Base-by-base conservation (phyloP, 352 stramenopile genomes). In the Phytopythium kandeliae region DNA sequence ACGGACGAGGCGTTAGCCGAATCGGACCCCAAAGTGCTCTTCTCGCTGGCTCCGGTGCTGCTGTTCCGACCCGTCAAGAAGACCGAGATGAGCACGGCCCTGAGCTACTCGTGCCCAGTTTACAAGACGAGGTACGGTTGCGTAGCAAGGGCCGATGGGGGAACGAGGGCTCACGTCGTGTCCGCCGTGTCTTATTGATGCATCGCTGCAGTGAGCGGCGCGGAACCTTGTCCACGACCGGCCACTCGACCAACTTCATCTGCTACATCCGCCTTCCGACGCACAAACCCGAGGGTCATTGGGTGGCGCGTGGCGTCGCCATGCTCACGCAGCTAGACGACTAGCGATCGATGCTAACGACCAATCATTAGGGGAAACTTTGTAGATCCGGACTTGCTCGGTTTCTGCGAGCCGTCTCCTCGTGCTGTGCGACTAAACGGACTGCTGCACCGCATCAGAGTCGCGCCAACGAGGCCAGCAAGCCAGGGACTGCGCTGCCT, bases 231-330 rank as follows among this genome's bases (percentile, higher is more conserved):
- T 91, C 87, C 15, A 98, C 92, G 12, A 98, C 89, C 3, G 91
- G 91, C n/a, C 89, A 97, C 63, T 97, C 86, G 49, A 97, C 89
- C 25, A 98, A 97, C 69, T 97, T 97, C 58, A 95, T 98, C 49
- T 96, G 89, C 67, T 96, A 92, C 55, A 96, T 98, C 49, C 69
- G 77, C 6, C 51, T 98, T 41, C 87, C 89, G 15, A 93, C 80
- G 4, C 77, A 78, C 54, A 75, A 87, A 41, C 63, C 64, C 0
- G 73, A 96, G 48, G 57, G 69, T n/a, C 89, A 97, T 64, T 98
- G 93, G 93, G 91, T 98, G 38, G 73, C 90, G 49, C 74, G 91
- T 21, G 93, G 93, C 34, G 92, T 98, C 38, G 91, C 92, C 30
- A 97, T 98, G 87, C 71, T 98, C 41, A 88, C 85, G 24, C 79